Conservation (phyloP, 2,329 filamentous ascomycete genomes). For the Cadophora sp. region DNA sequence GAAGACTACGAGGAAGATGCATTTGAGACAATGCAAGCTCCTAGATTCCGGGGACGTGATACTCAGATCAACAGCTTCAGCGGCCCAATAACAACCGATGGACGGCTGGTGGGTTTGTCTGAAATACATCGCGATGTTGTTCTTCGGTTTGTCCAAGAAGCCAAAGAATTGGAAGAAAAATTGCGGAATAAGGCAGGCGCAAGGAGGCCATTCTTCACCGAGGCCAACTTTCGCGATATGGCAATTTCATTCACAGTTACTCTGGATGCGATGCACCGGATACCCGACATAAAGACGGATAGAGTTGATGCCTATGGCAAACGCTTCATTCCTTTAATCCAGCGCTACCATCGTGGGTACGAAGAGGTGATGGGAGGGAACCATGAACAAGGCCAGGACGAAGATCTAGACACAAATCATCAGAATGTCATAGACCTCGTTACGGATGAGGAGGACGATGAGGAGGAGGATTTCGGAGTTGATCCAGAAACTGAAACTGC, state of each 20-base stretch:
- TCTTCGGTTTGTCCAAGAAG: conserved; percentile 68
- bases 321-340: conserved; percentile 65
- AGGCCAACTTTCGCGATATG: conserved; percentile 75
- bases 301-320: conserved; percentile 68
- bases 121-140: conserved; percentile 69
- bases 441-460: conserved; percentile 40
- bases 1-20: conserved; percentile 47
- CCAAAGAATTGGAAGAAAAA: conserved; percentile 64
- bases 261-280: conserved; percentile 65
- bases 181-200: conserved; percentile 66
- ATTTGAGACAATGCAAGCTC: conserved; percentile 30
- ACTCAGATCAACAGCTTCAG: conserved; percentile 51
- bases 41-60: conserved; percentile 43
- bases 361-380: conserved; percentile 54
- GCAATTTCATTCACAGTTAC: conserved; percentile 70
- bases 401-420: conserved; percentile 44
- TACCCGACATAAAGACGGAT: conserved; percentile 67
- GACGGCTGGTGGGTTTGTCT: conserved; percentile 59
- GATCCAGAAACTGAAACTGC: conserved; percentile 28
- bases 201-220: conserved; percentile 68
- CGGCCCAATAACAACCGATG: conserved; percentile 64
- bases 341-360: conserved; percentile 55
- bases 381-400: conserved; percentile 33
- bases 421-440: conserved; percentile 62
- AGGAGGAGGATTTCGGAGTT: conserved; percentile 27